Conservation (phyloP, 2,329 filamentous ascomycete species). For the Blastomyces parvus region DNA sequence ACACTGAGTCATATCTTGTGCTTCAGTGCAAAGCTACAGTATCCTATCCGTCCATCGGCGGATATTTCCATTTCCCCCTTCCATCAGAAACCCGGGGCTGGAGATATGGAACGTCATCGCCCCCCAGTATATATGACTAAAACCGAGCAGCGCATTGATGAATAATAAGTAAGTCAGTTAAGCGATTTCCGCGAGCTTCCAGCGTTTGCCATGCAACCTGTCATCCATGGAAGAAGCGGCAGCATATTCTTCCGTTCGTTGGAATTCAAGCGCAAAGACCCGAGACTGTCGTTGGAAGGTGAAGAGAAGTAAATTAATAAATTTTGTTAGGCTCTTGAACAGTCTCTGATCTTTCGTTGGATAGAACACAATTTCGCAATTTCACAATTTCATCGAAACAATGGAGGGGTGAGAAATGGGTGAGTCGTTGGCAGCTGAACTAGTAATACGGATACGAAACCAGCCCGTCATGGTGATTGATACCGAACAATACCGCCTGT, state of each 20-base stretch:
- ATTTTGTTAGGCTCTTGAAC: background rate
- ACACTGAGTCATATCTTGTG: constrained; percentile 1
- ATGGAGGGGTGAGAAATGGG: background rate
- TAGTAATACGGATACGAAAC: constrained; percentile 3
- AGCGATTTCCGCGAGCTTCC: background rate
- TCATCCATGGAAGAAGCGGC: no score
- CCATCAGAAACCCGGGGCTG: background rate
- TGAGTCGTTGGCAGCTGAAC: background rate
- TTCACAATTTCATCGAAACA: no score
- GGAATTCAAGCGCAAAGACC: background rate
- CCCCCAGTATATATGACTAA: no score
- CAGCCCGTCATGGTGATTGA: background rate
- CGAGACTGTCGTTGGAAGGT: background rate
- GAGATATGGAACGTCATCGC: background rate
- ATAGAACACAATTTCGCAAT: no score
- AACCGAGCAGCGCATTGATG: no score
- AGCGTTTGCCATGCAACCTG: background rate
- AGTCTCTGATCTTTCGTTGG: background rate
- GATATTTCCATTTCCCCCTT: background rate
- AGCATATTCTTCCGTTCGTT: background rate
- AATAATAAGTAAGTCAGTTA: background rate
- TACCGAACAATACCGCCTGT: background rate
- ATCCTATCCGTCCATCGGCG: background rate
- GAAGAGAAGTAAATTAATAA: no score
- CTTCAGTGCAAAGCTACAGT: no score